These are phyloP conservation scores for Lactarius trivialis DNA, from an alignment of 768 basidiomycete species.

Conservation along the genomic window DNA sequence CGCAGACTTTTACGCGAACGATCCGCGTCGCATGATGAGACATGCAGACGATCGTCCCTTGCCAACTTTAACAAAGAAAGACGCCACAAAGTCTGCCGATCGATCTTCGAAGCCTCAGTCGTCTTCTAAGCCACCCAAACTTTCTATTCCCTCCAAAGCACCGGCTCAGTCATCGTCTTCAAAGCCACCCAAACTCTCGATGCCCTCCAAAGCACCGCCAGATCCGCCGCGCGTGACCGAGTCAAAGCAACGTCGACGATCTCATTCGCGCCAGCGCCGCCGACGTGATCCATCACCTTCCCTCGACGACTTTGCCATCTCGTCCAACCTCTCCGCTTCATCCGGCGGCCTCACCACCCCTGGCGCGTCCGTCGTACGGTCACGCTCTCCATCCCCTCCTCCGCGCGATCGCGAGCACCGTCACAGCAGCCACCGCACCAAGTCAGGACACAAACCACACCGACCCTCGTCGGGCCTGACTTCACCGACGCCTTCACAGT, in stretches of 20 bases:
- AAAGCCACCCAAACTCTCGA: constrained; percentile 7
- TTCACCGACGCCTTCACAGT: constrained; percentile 17
- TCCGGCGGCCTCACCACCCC: constrained; percentile 22
- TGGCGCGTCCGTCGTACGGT: constrained; percentile 5
- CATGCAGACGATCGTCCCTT: constrained; percentile 17
- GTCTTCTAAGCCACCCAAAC: constrained; percentile 11
- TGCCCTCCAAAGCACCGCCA: constrained; percentile 9
- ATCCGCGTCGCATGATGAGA: constrained; percentile 13
- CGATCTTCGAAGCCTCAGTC: constrained; percentile 7
- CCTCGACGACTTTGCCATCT: constrained; percentile 19
- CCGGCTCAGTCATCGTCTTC: constrained; percentile 1
- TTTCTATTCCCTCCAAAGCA: constrained; percentile 4
- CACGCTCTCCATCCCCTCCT: constrained; percentile 13
- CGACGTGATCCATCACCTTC: constrained; percentile 1
- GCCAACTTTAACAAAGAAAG: constrained; percentile 14
- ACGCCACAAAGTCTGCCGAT: neutral
- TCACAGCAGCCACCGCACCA: constrained; percentile 4
- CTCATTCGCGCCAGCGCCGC: constrained; percentile 4
- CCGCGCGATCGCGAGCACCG: neutral
- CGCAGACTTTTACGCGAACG: constrained; percentile 19
- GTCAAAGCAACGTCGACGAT: constrained; percentile 2
- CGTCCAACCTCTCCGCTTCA: constrained; percentile 15
- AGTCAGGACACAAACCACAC: constrained; percentile 11
- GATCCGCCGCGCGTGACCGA: constrained; percentile 7
- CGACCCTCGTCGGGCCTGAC: constrained; percentile 18